Evolutionary conservation across 2,329 filamentous ascomycete genomes (phyloP), one percentile per base, ranked within the genome.

Genomic region (Endocalyx cinctus): DNA sequence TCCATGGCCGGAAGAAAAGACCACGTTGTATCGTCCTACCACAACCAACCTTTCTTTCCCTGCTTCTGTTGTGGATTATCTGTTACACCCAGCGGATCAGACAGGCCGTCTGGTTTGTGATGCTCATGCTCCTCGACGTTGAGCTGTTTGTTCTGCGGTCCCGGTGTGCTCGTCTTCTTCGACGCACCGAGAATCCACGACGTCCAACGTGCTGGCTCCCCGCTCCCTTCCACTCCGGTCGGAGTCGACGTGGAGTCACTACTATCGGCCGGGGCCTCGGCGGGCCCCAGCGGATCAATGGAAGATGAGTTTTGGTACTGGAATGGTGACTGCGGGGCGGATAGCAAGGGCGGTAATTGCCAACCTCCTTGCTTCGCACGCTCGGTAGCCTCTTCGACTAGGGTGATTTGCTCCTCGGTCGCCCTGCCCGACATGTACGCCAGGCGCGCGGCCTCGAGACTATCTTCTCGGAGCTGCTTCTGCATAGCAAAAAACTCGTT

Each of bases 361-460:
- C 62, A 53, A 45, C 66, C 69, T 34, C 54, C 51, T 32, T 60
- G 54, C 39, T 65, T 62, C 37, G 72, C 71, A 29, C 63, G 59
- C 37, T 58, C 63, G 45, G 73, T 70, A 39, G 72, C 71, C 35
- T 76, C 72, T 46, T 79, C 75, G 31, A 79, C 75, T 36, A 78
- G 64, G 19, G 58, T 51, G 31, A 70, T 64, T 55, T 79, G 75
- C 29, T 75, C 73, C 27, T 71, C 66, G 35, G 68, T 73, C 17
- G 75, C 75, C 22, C 66, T 63, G 51, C 72, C 72, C 41, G 69
- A 70, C 62, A 79, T 72, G 60, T 77, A 79, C 39, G 75, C 74
- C 13, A 79, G 60, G 18, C 75, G 74, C 31, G 75, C 75, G 41
- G 67, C 66, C 43, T 72, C 67, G 35, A 79, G 69, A 43, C 66